These are phyloP conservation scores for Hirsutella rhossiliensis DNA, from an alignment of 2,329 filamentous ascomycete genomes.

Conservation along the genomic window DNA sequence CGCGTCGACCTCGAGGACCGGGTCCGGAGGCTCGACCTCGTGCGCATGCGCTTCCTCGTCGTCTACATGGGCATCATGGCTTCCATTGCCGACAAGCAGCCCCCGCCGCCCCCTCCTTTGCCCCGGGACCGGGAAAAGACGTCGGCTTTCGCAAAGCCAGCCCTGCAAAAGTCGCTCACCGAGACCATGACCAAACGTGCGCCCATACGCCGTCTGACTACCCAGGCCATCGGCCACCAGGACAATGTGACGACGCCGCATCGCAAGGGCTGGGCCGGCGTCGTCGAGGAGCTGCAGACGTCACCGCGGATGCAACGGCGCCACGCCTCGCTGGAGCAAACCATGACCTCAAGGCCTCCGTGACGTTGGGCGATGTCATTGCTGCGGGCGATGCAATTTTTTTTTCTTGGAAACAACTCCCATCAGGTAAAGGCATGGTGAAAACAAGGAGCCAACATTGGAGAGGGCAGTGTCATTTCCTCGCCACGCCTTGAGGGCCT, in stretches of 20 bases:
- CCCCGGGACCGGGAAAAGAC: constrained; percentile 22
- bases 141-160: constrained; percentile 16
- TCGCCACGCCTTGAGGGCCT: too few species aligned
- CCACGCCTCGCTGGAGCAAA: constrained; percentile 48
- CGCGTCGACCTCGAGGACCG: constrained; percentile 42
- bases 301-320: constrained; percentile 49
- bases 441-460: background rate
- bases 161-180: constrained; percentile 27
- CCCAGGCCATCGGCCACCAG: constrained; percentile 39
- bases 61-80: constrained; percentile 50
- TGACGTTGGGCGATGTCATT: constrained; percentile 1
- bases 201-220: constrained; percentile 39
- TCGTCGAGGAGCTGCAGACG: constrained; percentile 49
- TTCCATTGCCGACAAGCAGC: constrained; percentile 21
- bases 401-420: too few species aligned
- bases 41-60: constrained; percentile 53
- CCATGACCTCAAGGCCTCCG: constrained; percentile 29
- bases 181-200: constrained; percentile 33
- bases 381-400: background rate
- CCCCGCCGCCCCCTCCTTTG: constrained; percentile 16
- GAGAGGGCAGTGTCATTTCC: background rate
- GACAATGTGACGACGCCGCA: constrained; percentile 34
- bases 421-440: background rate
- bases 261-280: constrained; percentile 47
- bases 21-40: constrained; percentile 44